A percentile compares a stretch with the other conserved stretches of the same genome.
Evolutionary conservation across 768 basidiomycete genomes (phyloP).

Genomic region (Hypsizygus marmoreus): DNA sequence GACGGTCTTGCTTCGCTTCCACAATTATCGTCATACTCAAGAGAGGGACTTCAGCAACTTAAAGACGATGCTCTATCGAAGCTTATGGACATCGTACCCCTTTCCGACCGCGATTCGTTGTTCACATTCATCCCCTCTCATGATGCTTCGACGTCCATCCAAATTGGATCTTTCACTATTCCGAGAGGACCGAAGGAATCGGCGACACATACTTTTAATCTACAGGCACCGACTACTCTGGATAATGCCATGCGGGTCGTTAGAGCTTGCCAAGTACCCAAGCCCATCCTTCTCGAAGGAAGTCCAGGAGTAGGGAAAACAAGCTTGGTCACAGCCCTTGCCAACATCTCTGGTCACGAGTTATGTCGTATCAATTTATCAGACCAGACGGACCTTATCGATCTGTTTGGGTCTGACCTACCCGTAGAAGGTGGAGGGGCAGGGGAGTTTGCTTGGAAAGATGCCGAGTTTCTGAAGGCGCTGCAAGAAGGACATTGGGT

Average conservation of each 20-base stretch:
- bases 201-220: slow-evolving; percentile 59
- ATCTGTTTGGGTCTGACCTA: slow-evolving; percentile 94
- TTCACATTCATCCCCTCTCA: slow-evolving; percentile 26
- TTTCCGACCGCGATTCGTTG: slow-evolving; percentile 30
- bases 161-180: slow-evolving; percentile 77
- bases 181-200: slow-evolving; percentile 51
- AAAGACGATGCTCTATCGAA: slow-evolving; percentile 57
- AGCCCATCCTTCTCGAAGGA: slow-evolving; percentile 94
- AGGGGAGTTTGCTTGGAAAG: slow-evolving; percentile 96
- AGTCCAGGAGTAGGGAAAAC: slow-evolving; percentile 99
- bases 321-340: slow-evolving; percentile 86
- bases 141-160: slow-evolving; percentile 41
- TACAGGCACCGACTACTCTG: slow-evolving; percentile 85
- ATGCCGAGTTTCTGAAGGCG: slow-evolving; percentile 92
- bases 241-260: slow-evolving; percentile 87
- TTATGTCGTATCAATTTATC: slow-evolving; percentile 96
- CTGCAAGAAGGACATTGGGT: slow-evolving; percentile 98
- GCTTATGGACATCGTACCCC: slow-evolving; percentile 59
- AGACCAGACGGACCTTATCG: slow-evolving; percentile 95
- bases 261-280: slow-evolving; percentile 85
- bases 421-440: slow-evolving; percentile 90
- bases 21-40: slow-evolving; percentile 66
- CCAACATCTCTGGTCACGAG: slow-evolving; percentile 72
- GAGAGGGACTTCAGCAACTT: slow-evolving; percentile 57
- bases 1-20: slow-evolving; percentile 86